Conservation (phyloP, 495 filamentous ascomycete genomes). For the Geoglossum glabrum region DNA sequence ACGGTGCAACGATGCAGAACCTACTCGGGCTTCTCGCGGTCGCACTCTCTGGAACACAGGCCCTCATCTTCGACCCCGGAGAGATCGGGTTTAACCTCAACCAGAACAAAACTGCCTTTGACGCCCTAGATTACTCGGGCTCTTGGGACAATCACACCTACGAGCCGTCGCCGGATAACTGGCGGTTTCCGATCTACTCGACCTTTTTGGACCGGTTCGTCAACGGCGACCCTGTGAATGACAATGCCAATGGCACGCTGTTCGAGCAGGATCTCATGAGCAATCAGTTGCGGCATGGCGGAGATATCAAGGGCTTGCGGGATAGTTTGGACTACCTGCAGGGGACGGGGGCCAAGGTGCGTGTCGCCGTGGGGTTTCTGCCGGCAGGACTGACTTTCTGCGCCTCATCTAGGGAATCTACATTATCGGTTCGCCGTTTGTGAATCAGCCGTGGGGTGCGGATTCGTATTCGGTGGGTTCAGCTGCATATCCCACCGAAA, state of each 20-base stretch:
- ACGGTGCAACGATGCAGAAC: neutral
- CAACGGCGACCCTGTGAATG: conserved; percentile 23
- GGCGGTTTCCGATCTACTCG: conserved; percentile 25
- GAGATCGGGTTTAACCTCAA: conserved; percentile 22
- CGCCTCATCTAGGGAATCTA: conserved; percentile 33
- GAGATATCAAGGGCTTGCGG: conserved; percentile 42
- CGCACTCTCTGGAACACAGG: neutral
- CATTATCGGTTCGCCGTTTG: conserved; percentile 44
- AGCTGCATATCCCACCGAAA: neutral
- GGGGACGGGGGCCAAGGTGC: conserved; percentile 53
- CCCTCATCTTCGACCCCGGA: conserved; percentile 8
- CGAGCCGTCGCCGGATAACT: conserved; percentile 23
- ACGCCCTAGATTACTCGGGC: conserved; percentile 22
- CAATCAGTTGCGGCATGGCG: conserved; percentile 57
- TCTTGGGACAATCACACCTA: conserved; percentile 21
- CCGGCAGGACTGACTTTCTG: neutral
- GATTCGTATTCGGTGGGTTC: conserved; percentile 31
- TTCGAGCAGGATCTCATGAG: conserved; percentile 50
- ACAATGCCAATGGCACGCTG: conserved; percentile 28
- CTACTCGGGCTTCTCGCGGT: neutral
- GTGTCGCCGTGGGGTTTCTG: neutral
- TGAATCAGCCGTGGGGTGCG: conserved; percentile 52
- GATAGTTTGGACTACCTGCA: conserved; percentile 55
- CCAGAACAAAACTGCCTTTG: conserved; percentile 18
- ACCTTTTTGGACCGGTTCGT: conserved; percentile 23